Evolutionary conservation across 1,284 basidiomycete species (phyloP), one percentile per base, ranked within the genome.

Genomic region (Ustilago xerochloae): DNA sequence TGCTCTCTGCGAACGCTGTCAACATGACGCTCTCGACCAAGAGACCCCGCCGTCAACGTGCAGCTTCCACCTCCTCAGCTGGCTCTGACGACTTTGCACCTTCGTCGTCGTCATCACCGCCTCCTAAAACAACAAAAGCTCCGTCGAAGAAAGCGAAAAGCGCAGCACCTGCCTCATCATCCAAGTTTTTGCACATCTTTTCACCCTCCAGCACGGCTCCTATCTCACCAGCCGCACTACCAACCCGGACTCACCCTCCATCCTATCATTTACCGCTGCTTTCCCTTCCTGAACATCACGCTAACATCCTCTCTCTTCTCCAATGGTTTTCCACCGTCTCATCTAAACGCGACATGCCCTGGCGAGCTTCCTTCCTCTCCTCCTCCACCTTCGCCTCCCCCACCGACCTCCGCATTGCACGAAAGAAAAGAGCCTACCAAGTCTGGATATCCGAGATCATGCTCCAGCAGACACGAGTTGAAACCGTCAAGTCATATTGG

Each of bases 361-460:
- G 93, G 93, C 87, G 93, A 52, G 91, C 91, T 80, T 87, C 88
- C 2, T 92, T 88, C 67, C 63, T 82, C 48, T 56, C 79, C 36
- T 64, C 71, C 2, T 41, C 56, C 16, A 45, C 16, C 18, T 63
- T 60, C 35, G 9, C 90, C 75, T 85, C 87, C 6, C 13, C 38
- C 5, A 85, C 86, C 8, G 82, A 90, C 69, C 86, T 85, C 43
- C 70, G 80, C 0, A 88, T 88, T 33, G 88, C 88, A 43, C 53
- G 78, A 64, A 66, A 68, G 51, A 50, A 51, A 22, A 59, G 71
- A 20, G 62, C 83, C 15, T 83, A 63, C 38, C 67, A 93, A 90
- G 91, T 93, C 12, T 93, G 91, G 91, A 87, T 97, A 45, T 93
- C 91, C 12, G 94, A 97, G 85, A 91, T 97, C 71, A 98, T 98